These are phyloP conservation scores for Trichoderma sp. DNA, from an alignment of 2,329 filamentous ascomycete genomes.

Conservation along the genomic window DNA sequence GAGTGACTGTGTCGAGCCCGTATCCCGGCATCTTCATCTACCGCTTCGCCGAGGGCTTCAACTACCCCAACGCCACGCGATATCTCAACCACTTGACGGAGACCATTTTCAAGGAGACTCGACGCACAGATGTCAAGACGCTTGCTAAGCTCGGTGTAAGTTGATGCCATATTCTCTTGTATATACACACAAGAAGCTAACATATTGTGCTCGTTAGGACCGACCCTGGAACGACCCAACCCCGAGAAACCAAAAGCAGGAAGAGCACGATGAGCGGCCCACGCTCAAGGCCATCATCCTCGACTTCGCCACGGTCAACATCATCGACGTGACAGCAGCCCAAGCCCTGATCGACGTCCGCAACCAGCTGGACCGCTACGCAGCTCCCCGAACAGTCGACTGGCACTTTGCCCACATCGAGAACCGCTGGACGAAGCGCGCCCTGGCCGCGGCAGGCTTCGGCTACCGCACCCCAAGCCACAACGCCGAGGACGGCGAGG, in stretches of 20 bases:
- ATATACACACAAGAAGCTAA: neutral
- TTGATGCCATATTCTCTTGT: neutral
- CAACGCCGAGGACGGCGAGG: conserved; percentile 24
- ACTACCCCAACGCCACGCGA: conserved; percentile 53
- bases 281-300: conserved; percentile 55
- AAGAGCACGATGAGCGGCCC: conserved; percentile 41
- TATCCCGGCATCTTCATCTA: conserved; percentile 57
- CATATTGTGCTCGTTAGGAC: conserved; percentile 33
- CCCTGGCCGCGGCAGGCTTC: conserved; percentile 53
- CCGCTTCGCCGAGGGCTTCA: conserved; percentile 55
- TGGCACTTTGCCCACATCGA: conserved; percentile 54
- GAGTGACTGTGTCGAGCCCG: conserved; percentile 44
- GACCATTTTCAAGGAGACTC: conserved; percentile 45
- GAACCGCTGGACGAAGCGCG: conserved; percentile 57
- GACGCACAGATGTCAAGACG: conserved; percentile 43
- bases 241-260: conserved; percentile 35
- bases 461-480: conserved; percentile 40
- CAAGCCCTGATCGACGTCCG: conserved; percentile 55
- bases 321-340: conserved; percentile 54
- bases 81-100: conserved; percentile 51
- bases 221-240: conserved; percentile 58
- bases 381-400: conserved; percentile 44
- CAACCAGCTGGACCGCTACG: conserved; percentile 52
- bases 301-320: conserved; percentile 55
- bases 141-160: conserved; percentile 37